Evolutionary conservation across 257 asterid genomes (phyloP).

Genomic region (Solanum pimpinellifolium): DNA sequence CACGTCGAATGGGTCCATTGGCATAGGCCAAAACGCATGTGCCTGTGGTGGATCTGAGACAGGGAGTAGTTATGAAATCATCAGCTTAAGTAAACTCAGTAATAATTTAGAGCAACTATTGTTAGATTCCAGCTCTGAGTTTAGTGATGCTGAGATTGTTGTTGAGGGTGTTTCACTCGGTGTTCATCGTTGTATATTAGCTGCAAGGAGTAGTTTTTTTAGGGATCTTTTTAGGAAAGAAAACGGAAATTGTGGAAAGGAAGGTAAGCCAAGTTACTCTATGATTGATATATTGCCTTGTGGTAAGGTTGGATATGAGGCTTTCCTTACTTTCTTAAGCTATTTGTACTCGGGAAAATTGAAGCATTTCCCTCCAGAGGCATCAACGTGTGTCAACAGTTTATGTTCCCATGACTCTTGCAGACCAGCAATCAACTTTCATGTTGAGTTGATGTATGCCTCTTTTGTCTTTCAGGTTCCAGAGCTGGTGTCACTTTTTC

Average conservation of each 20-base stretch:
- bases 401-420: slow-evolving; percentile 51
- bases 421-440: slow-evolving; percentile 48
- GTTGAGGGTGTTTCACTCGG: slow-evolving; percentile 39
- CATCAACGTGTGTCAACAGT: slow-evolving; percentile 50
- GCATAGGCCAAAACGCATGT: slow-evolving; percentile 5
- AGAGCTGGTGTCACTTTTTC: slow-evolving; percentile 58
- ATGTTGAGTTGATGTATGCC: slow-evolving; percentile 59
- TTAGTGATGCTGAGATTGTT: slow-evolving; percentile 45
- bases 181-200: slow-evolving; percentile 60
- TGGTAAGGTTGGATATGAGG: slow-evolving; percentile 60
- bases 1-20: slow-evolving; percentile 36
- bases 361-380: slow-evolving; percentile 41
- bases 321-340: slow-evolving; percentile 39
- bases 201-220: slow-evolving; percentile 50
- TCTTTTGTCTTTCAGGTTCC: slow-evolving; percentile 44
- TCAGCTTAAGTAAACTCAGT: neutral
- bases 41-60: slow-evolving; percentile 19
- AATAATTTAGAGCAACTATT: slow-evolving; percentile 15
- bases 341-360: slow-evolving; percentile 65
- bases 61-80: neutral
- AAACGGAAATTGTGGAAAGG: slow-evolving; percentile 23
- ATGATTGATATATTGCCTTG: slow-evolving; percentile 42
- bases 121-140: slow-evolving; percentile 24
- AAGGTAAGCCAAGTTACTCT: slow-evolving; percentile 29
- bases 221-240: slow-evolving; percentile 27